Evolutionary conservation across 192 early-diverging fungal species (phyloP).

Genomic region (Tieghemiomyces parasiticus): DNA sequence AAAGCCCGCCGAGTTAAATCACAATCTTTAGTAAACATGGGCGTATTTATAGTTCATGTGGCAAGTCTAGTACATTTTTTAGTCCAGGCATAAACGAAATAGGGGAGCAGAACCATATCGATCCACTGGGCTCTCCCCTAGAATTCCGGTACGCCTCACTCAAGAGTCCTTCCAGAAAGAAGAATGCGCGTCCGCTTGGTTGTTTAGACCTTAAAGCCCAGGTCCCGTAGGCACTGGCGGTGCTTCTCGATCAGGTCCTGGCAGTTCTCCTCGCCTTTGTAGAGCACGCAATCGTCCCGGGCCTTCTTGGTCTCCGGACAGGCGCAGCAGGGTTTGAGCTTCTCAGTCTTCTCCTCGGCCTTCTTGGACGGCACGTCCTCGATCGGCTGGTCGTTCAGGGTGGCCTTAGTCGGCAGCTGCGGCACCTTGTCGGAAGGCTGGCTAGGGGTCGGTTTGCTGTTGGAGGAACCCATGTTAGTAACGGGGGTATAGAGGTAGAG

Average conservation of each 20-base stretch:
- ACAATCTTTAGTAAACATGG: no score
- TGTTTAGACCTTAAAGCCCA: conserved; percentile 82
- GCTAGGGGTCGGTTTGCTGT: conserved; percentile 2
- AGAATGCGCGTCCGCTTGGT: background rate
- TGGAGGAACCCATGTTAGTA: background rate
- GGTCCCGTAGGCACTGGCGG: conserved; percentile 74
- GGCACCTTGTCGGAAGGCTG: background rate
- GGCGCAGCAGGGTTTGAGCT: conserved; percentile 88
- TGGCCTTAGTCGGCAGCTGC: background rate
- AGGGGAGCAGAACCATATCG: no score
- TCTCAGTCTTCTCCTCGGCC: no score
- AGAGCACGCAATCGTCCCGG: conserved; percentile 79
- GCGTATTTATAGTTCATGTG: no score
- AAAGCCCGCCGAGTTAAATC: no score
- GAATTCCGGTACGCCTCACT: no score
- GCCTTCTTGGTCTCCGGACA: conserved; percentile 90
- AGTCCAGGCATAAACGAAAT: no score
- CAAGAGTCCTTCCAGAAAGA: no score
- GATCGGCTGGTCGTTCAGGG: background rate
- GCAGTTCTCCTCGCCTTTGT: conserved; percentile 78
- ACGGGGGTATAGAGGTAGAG: background rate
- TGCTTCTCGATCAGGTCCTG: conserved; percentile 76
- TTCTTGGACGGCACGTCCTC: no score
- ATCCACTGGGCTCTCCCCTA: no score
- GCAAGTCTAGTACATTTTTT: no score